phyloP scores from a whole-genome alignment of 345 rosid genomes.

The Linum lewisii region DNA sequence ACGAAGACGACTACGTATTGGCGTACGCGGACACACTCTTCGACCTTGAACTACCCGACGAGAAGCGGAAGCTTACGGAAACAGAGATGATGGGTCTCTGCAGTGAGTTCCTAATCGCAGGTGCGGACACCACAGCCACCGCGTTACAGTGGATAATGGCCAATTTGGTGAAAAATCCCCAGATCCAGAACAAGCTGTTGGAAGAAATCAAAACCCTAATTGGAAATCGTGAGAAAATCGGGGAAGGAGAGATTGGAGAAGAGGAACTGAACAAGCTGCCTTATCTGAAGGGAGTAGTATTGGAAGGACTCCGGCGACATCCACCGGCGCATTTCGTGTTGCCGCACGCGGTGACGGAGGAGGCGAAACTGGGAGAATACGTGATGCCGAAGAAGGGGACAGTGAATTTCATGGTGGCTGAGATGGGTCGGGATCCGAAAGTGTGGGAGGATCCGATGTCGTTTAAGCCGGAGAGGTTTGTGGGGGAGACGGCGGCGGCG shows the following conservation, averaged over 20 bases:
- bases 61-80: conserved; percentile 3
- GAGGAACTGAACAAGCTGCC: neutral
- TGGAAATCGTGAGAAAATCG: neutral
- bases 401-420: neutral
- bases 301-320: conserved; percentile 6
- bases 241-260: neutral
- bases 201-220: neutral
- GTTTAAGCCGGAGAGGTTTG: conserved; percentile 6
- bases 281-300: neutral
- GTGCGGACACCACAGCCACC: neutral
- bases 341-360: neutral
- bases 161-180: neutral
- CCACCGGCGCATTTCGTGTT: neutral
- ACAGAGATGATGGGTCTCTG: neutral
- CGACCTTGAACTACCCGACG: conserved; percentile 2
- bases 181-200: neutral
- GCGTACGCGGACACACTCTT: conserved; percentile 1
- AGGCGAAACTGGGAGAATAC: neutral
- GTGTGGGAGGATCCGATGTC: conserved; percentile 8
- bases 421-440: neutral
- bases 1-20: neutral
- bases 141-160: conserved; percentile 5
- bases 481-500: neutral
- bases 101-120: neutral
- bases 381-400: neutral